These are phyloP conservation scores for Sporothrix euskadiensis DNA, from an alignment of 2,329 filamentous ascomycete genomes.

Conservation along the genomic window DNA sequence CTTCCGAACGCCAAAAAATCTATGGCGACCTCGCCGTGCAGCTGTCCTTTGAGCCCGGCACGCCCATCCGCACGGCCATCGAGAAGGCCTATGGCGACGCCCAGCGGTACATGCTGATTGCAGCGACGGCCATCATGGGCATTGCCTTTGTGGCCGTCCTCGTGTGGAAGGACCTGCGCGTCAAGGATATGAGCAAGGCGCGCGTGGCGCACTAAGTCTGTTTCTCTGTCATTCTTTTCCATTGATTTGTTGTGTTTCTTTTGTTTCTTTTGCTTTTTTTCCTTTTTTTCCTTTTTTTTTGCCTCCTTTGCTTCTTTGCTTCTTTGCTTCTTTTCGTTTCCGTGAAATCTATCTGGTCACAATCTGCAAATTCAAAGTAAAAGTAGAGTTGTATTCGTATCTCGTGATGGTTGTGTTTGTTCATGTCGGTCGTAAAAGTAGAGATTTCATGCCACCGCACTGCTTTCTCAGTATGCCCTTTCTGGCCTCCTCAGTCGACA, in stretches of 20 bases:
- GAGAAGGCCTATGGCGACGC: constrained; percentile 57
- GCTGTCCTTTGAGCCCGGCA: constrained; percentile 52
- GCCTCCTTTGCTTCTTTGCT: too few relatives aligned
- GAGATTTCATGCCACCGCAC: not conserved
- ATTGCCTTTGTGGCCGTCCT: not conserved
- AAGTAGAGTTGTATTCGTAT: not conserved
- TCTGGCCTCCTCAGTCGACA: not conserved
- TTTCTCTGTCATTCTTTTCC: not conserved
- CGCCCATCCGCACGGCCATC: constrained; percentile 53
- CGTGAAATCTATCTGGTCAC: not conserved
- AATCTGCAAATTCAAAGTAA: not conserved
- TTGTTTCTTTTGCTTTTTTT: not conserved
- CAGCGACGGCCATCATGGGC: constrained; percentile 38
- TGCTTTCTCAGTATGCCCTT: not conserved
- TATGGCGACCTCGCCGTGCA: constrained; percentile 57
- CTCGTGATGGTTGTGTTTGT: not conserved
- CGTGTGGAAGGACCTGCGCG: constrained; percentile 17
- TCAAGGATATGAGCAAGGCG: constrained; percentile 15
- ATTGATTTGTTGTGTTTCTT: not conserved
- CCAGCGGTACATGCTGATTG: constrained; percentile 50
- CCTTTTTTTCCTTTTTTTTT: not conserved
- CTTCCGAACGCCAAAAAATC: constrained; percentile 46
- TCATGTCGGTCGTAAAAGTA: not conserved
- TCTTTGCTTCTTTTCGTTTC: too few relatives aligned
- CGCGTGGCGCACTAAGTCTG: not conserved